phyloP scores from a whole-genome alignment of 2,329 filamentous ascomycete species.

The Mycocentrospora acerina region DNA sequence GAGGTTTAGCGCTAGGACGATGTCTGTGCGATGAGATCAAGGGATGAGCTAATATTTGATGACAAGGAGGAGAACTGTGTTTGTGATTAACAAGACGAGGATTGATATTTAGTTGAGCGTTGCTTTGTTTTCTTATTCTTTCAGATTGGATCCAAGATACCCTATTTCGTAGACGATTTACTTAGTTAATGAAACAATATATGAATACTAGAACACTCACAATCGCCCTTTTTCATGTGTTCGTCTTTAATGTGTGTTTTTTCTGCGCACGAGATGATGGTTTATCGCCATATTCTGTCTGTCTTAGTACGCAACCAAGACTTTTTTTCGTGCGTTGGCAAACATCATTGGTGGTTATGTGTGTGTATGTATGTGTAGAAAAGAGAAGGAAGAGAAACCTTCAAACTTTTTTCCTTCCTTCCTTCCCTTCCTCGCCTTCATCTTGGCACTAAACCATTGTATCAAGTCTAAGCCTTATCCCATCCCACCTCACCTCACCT shows the following conservation, averaged over 20 bases:
- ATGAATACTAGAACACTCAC: no score
- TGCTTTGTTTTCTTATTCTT: no score
- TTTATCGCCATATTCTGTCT: background rate
- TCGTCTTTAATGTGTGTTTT: slow-evolving; percentile 2
- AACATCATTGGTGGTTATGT: slow-evolving; percentile 1
- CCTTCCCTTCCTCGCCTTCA: no score
- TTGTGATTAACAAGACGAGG: background rate
- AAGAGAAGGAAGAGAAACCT: slow-evolving; percentile 1
- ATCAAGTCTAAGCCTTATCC: no score
- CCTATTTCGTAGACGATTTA: no score
- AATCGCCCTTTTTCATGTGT: no score
- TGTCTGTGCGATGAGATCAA: slow-evolving; percentile 16
- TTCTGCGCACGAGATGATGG: background rate
- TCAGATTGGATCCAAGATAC: no score
- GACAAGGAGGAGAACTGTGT: slow-evolving; percentile 1
- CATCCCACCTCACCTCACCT: no score
- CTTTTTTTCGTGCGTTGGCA: slow-evolving; percentile 4
- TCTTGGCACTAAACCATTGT: no score
- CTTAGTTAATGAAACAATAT: no score
- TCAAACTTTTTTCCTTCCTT: no score
- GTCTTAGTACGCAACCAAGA: slow-evolving; percentile 5
- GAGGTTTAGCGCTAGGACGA: slow-evolving; percentile 2
- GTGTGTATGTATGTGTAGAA: no score
- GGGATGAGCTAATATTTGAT: slow-evolving; percentile 13
- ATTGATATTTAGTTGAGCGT: slow-evolving; percentile 1